These are phyloP conservation scores for Elsinoe australis DNA, from an alignment of 2,329 filamentous ascomycete genomes.

Conservation along the genomic window DNA sequence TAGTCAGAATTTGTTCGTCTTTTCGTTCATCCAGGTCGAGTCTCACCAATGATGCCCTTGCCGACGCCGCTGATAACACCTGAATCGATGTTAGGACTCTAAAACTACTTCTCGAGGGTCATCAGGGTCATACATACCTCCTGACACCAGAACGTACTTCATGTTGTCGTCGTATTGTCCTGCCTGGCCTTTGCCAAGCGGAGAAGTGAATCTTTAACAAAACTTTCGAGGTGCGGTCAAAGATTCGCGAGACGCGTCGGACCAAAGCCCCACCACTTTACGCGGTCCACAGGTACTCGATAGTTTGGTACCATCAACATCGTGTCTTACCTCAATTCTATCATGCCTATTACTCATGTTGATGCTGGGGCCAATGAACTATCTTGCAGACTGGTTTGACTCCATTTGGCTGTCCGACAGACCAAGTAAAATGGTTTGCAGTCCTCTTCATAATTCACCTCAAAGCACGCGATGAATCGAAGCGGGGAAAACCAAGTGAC, in stretches of 20 bases:
- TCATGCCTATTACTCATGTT: not conserved
- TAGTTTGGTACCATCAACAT: constrained; percentile 10
- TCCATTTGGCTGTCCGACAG: too few relatives aligned
- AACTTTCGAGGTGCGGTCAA: constrained; percentile 12
- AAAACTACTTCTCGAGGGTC: too few relatives aligned
- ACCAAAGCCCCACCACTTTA: constrained; percentile 6
- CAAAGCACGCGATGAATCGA: too few relatives aligned
- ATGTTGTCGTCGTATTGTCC: constrained; percentile 48
- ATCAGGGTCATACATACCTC: constrained; percentile 59
- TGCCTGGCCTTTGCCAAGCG: constrained; percentile 35
- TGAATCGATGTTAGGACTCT: too few relatives aligned
- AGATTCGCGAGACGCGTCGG: constrained; percentile 11
- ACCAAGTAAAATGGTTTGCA: too few relatives aligned
- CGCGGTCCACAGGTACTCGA: not conserved
- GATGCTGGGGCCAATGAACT: not conserved
- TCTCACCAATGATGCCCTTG: constrained; percentile 61
- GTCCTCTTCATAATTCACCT: too few relatives aligned
- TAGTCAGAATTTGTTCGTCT: constrained; percentile 21
- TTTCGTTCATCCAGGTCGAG: constrained; percentile 11
- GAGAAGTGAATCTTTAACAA: constrained; percentile 31
- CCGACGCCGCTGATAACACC: constrained; percentile 54
- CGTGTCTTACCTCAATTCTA: not conserved
- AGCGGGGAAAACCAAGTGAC: constrained; percentile 7
- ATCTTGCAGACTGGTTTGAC: too few relatives aligned
- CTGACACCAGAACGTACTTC: constrained; percentile 76